Conservation (phyloP, 257 asterid genomes). For the Penstemon eatonii region DNA sequence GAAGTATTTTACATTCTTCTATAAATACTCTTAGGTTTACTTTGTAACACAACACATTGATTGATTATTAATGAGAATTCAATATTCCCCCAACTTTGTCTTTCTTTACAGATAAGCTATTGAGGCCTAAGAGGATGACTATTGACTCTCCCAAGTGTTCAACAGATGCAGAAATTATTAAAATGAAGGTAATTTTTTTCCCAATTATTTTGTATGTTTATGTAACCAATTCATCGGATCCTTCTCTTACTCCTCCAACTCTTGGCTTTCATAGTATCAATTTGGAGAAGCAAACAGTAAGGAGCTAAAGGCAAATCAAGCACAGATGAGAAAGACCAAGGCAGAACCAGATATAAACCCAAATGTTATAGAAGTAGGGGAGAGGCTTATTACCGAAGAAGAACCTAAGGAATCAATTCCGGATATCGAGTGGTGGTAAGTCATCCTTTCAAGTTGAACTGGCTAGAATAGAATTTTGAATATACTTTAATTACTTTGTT, state of each 20-base stretch:
- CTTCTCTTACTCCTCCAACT: slow-evolving; percentile 15
- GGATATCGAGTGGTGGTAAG: slow-evolving; percentile 99
- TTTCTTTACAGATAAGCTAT: slow-evolving; percentile 38
- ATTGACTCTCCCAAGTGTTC: slow-evolving; percentile 90
- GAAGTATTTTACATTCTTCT: no score
- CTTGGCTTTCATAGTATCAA: slow-evolving; percentile 54
- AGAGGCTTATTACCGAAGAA: slow-evolving; percentile 75
- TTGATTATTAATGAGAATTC: no score
- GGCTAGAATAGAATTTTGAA: not conserved
- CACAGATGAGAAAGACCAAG: slow-evolving; percentile 86
- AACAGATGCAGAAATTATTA: slow-evolving; percentile 79
- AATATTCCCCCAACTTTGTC: no score
- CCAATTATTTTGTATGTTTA: not conserved
- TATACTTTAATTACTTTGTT: slow-evolving; percentile 1
- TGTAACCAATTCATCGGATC: slow-evolving; percentile 14
- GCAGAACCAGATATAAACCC: slow-evolving; percentile 94
- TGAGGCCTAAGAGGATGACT: slow-evolving; percentile 83
- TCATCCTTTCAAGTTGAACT: slow-evolving; percentile 16
- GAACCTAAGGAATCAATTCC: slow-evolving; percentile 83
- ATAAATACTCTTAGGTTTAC: no score
- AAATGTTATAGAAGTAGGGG: slow-evolving; percentile 86
- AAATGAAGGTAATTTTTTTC: slow-evolving; percentile 55
- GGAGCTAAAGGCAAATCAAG: slow-evolving; percentile 89
- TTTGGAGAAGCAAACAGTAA: slow-evolving; percentile 96
- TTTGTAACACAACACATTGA: no score